phyloP scores from a whole-genome alignment of 108 stramenopile genomes.

The Poteriospumella lacustris region DNA sequence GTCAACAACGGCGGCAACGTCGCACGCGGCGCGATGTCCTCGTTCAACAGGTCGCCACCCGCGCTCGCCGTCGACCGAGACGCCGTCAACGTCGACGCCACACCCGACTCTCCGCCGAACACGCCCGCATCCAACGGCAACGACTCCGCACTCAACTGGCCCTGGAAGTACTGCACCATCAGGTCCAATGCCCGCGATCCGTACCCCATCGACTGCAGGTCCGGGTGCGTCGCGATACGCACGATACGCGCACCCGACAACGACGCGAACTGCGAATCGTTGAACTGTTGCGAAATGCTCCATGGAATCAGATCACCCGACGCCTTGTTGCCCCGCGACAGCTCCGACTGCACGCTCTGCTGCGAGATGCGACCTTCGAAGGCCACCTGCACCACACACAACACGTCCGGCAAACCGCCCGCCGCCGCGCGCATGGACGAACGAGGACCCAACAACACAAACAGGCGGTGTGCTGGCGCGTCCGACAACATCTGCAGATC shows the following conservation, averaged over 20 bases:
- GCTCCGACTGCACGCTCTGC: conserved; percentile 80
- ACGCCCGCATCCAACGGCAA: not conserved
- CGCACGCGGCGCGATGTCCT: conserved; percentile 68
- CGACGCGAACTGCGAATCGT: conserved; percentile 81
- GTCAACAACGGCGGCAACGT: conserved; percentile 90
- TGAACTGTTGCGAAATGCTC: conserved; percentile 98
- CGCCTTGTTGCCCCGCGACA: conserved; percentile 83
- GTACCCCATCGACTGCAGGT: conserved; percentile 93
- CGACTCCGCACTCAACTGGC: conserved; percentile 72
- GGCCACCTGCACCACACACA: conserved; percentile 67
- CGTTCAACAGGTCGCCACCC: conserved; percentile 43
- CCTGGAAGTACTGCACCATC: conserved; percentile 85
- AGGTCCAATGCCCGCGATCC: conserved; percentile 83
- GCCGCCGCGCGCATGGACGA: conserved; percentile 63
- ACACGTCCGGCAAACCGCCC: conserved; percentile 50
- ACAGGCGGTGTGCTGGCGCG: conserved; percentile 93
- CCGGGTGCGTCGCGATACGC: conserved; percentile 93
- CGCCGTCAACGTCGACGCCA: not conserved
- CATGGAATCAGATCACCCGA: conserved; percentile 98
- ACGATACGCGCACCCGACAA: conserved; percentile 92
- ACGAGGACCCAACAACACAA: conserved; percentile 89
- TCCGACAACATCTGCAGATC: conserved; percentile 97
- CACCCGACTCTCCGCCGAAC: not conserved
- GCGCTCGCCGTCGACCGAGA: not conserved
- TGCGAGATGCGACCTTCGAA: conserved; percentile 88